Conservation (phyloP, 2,329 filamentous ascomycete genomes). For the Trichocomaceae sp. region DNA sequence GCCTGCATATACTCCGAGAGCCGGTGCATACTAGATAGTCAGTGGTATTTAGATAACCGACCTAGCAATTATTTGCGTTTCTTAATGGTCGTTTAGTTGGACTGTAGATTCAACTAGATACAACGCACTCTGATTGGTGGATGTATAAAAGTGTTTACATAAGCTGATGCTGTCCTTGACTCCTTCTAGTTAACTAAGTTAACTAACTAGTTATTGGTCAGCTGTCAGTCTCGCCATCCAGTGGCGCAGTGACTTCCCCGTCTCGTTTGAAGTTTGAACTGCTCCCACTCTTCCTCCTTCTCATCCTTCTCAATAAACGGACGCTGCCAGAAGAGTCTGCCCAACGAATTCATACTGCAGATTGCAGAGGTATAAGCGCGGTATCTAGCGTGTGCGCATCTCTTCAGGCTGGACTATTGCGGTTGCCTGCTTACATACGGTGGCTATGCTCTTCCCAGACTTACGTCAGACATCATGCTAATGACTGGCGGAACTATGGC, state of each 20-base stretch:
- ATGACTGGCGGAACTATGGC: not conserved
- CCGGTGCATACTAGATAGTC: conserved; percentile 39
- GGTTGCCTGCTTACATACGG: not conserved
- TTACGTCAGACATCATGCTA: not conserved
- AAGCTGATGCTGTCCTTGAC: not conserved
- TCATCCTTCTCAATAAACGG: not conserved
- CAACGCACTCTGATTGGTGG: not conserved
- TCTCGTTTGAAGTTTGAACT: not conserved
- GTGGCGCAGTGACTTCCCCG: too few species aligned
- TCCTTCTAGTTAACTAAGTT: too few species aligned
- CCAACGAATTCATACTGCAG: not conserved
- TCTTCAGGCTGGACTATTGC: not conserved
- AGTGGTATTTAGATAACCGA: not conserved
- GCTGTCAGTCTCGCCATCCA: too few species aligned
- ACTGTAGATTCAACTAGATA: not conserved
- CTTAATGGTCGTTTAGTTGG: not conserved
- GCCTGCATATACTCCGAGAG: conserved; percentile 42
- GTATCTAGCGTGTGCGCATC: not conserved
- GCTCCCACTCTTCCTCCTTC: not conserved
- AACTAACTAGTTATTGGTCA: too few species aligned
- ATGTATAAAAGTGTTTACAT: not conserved
- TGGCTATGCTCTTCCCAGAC: not conserved
- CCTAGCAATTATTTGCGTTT: not conserved
- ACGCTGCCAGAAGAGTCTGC: not conserved
- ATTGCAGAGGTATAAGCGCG: not conserved